Evolutionary conservation across 2,329 filamentous ascomycete species (phyloP), one percentile per base, ranked within the genome.

Genomic region (Penicillium hordei): DNA sequence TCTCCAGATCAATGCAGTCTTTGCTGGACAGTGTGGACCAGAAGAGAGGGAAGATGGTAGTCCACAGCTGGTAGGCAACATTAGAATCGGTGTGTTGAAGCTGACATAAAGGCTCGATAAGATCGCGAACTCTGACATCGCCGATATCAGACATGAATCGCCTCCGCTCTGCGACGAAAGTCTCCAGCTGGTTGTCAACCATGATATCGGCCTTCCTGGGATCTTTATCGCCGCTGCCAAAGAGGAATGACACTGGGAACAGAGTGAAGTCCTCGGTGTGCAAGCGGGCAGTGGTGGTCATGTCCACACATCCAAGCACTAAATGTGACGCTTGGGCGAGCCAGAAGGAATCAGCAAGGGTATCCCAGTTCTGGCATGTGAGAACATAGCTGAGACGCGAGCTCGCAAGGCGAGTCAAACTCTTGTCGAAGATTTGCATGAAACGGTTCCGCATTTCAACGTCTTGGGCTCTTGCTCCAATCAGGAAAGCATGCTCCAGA

Each of bases 401-500:
- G 68, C 89, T 95, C 0, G 93, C 93, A 8, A 91, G 91, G 69
- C 93, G 90, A n/a, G 92, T 95, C 63, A 99, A 80, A 71, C 92
- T 96, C 75, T 89, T 90, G 75, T 97, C 93, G 66, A 99, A 97
- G 62, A 99, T 97, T 21, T 85, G 85, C 87, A 99, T 91, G 78
- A 99, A 99, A 15, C 93, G 88, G 69, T 96, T 96, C 44, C 94
- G 89, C 91, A 97, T 97, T 57, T 96, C 90, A 13, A 97, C 90
- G 72, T 99, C 93, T 65, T 93, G 88, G 2, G 93, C 93, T 67
- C 95, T 82, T 0, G 93, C 95, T 29, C 95, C 94, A 49, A 99
- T 94, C 62, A 99, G 82, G 82, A 99, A 99, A 5, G 94, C 94
- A 75, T 97, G 93, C 77, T 99, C 94, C 84, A 99, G 89, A 4